Conservation (phyloP, 257 asterid genomes). For the Cruciata laevipes region DNA sequence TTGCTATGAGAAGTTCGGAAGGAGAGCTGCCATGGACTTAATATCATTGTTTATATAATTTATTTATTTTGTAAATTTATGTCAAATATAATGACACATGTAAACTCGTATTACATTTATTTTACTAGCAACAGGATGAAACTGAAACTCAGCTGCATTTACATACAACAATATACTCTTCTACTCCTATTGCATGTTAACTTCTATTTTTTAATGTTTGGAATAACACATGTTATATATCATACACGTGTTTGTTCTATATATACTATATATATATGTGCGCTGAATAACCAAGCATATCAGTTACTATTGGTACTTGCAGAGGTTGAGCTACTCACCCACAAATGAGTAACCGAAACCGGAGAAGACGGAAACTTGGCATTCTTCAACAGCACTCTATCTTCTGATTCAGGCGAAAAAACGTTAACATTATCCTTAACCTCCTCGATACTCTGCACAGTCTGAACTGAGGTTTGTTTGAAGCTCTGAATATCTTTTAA, state of each 20-base stretch:
- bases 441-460: neutral
- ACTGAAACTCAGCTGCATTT: neutral
- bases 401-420: conserved; percentile 29
- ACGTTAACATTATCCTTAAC: conserved; percentile 6
- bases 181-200: neutral
- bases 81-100: too few species aligned
- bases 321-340: conserved; percentile 27
- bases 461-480: conserved; percentile 13
- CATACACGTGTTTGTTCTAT: neutral
- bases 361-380: conserved; percentile 20
- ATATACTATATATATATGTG: neutral
- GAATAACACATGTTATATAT: neutral
- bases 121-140: neutral
- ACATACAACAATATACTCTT: neutral
- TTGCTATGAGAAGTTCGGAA: too few species aligned
- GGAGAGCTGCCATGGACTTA: too few species aligned
- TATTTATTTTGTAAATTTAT: too few species aligned
- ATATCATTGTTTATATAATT: too few species aligned
- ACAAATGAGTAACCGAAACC: conserved; percentile 18
- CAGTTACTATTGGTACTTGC: conserved; percentile 15
- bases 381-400: conserved; percentile 22
- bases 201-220: neutral
- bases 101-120: neutral
- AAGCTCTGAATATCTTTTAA: conserved; percentile 36
- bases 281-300: neutral